Evolutionary conservation across 78 protist species (phyloP), one percentile per base, ranked within the genome.

Genomic region (Parvularia atlantis): DNA sequence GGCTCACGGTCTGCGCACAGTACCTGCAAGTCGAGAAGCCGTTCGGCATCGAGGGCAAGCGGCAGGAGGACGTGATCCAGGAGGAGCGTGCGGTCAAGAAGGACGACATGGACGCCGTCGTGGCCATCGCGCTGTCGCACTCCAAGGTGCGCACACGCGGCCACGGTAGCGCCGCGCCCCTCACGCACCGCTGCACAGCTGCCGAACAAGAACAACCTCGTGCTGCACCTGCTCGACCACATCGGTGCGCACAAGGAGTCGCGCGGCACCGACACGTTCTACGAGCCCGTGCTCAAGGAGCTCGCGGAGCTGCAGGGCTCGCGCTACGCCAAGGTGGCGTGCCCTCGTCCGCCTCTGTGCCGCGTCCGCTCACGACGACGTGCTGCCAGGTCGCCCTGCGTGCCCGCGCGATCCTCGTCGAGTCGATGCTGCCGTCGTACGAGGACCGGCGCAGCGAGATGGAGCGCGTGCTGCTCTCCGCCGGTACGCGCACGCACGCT

Each of bases 361-460:
- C n/a, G n/a, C n/a, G n/a, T n/a, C n/a, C n/a, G n/a, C n/a, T n/a
- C n/a, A n/a, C n/a, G n/a, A n/a, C n/a, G n/a, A n/a, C n/a, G n/a
- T n/a, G n/a, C n/a, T n/a, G n/a, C n/a, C n/a, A n/a, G n/a, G n/a
- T 79, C 26, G 62, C 73, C 16, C 69, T 75, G 36, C 24, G 19
- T 14, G 74, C 85, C 30, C 67, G 76, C 24, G 75, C 67, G 17
- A 56, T 82, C 28, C 72, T 82, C 50, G 54, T 76, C 19, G n/a
- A 40, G 37, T 4, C 44, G 30, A 28, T 44, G 56, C 62, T 82
- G 68, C 86, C 86, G 14, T 62, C 71, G 36, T 67, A 17, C 52
- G 57, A 69, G 50, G 28, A 56, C 11, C 80, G 86, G 22, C 41
- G 73, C 20, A n/a, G 10, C 28, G 72, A 69, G 44, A 57, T 82